Percentiles rank a stretch among this genome's conserved stretches.
Conservation (phyloP, 2,329 filamentous ascomycete genomes). For the Alternaria gansuensis region DNA sequence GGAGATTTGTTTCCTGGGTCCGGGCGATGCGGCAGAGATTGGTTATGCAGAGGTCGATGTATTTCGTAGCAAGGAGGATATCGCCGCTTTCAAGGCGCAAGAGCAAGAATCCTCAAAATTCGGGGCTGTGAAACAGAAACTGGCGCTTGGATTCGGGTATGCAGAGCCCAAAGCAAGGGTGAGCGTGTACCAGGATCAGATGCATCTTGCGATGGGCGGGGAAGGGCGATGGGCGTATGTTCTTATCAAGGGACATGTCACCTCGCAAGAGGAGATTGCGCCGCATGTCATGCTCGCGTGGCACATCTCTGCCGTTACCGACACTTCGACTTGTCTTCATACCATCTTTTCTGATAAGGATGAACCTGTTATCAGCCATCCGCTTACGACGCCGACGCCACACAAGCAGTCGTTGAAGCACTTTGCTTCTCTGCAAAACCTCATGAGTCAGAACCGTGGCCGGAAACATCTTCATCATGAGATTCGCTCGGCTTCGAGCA, state of each 20-base stretch:
- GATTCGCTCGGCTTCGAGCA: slow-evolving; percentile 18
- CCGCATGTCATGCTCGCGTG: slow-evolving; percentile 28
- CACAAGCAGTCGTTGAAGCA: slow-evolving; percentile 10
- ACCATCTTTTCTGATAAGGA: slow-evolving; percentile 18
- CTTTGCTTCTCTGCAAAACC: slow-evolving; percentile 22
- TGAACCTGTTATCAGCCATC: background rate
- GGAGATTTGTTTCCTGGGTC: slow-evolving; percentile 34
- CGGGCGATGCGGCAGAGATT: slow-evolving; percentile 25
- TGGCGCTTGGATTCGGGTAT: background rate
- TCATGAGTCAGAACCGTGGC: background rate
- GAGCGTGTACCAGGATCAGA: slow-evolving; percentile 3
- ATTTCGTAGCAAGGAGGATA: slow-evolving; percentile 19
- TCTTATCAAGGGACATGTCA: slow-evolving; percentile 18
- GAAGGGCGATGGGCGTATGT: slow-evolving; percentile 32
- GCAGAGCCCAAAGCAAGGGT: background rate
- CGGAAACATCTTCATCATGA: slow-evolving; percentile 9
- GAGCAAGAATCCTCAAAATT: background rate
- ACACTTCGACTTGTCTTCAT: slow-evolving; percentile 20
- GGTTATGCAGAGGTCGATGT: slow-evolving; percentile 38
- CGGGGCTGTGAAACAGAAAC: background rate
- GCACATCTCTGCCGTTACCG: slow-evolving; percentile 22
- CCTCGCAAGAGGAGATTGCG: background rate
- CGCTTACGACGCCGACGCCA: background rate
- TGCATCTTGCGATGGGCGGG: slow-evolving; percentile 17
- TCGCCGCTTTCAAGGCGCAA: background rate